These are phyloP conservation scores for Epichloe amarillans DNA, from an alignment of 2,329 filamentous ascomycete genomes.

Conservation along the genomic window DNA sequence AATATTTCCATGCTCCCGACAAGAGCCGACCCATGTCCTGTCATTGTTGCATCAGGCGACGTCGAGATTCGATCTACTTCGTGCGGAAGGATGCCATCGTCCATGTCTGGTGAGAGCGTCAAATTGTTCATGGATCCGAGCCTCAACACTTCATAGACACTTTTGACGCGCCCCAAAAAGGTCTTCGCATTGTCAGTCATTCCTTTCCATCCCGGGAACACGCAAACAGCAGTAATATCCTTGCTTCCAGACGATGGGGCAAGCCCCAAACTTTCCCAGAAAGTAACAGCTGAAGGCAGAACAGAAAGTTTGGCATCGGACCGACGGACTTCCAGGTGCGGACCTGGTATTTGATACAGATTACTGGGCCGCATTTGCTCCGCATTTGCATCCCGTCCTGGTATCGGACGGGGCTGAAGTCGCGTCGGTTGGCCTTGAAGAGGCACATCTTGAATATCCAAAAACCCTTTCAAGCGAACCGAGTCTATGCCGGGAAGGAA, in stretches of 20 bases:
- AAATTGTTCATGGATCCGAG: conserved; percentile 51
- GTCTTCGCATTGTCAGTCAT: conserved; percentile 44
- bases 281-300: conserved; percentile 58
- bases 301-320: conserved; percentile 58
- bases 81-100: conserved; percentile 35
- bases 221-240: conserved; percentile 55
- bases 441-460: conserved; percentile 45
- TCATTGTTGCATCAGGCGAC: conserved; percentile 26
- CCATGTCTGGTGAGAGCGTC: conserved; percentile 23
- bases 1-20: conserved; percentile 36
- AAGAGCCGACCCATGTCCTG: conserved; percentile 31
- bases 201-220: conserved; percentile 54
- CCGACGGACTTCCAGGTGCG: conserved; percentile 59
- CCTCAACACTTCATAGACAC: conserved; percentile 60
- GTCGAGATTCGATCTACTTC: conserved; percentile 32
- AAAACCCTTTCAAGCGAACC: conserved; percentile 31
- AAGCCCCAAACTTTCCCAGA: conserved; percentile 72
- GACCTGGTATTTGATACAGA: conserved; percentile 50
- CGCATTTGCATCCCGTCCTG: conserved; percentile 25
- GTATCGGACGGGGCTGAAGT: conserved; percentile 34
- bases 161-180: conserved; percentile 56
- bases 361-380: conserved; percentile 37
- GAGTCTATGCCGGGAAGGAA: conserved; percentile 28
- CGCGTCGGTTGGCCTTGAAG: conserved; percentile 38
- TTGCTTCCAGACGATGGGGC: conserved; percentile 59